Evolutionary conservation across 2,329 filamentous ascomycete genomes (phyloP).

Genomic region (Chrysoporthe puriensis): DNA sequence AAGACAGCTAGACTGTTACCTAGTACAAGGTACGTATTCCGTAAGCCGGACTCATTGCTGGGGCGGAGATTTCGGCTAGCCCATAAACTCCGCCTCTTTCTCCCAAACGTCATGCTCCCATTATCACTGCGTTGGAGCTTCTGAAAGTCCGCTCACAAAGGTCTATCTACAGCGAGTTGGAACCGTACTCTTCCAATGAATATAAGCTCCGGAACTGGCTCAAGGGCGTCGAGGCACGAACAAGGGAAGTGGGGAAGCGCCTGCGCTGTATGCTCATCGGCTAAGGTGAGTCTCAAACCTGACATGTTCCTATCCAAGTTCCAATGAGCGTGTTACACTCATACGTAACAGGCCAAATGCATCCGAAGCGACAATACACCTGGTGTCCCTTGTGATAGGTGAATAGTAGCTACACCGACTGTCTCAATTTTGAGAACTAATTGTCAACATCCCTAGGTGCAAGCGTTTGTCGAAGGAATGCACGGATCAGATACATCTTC

Average conservation of each 20-base stretch:
- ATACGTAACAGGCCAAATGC: conserved; percentile 24
- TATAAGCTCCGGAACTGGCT: not conserved
- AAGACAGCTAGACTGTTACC: not conserved
- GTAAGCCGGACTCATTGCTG: not conserved
- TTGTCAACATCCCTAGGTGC: conserved; percentile 41
- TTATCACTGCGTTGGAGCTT: not conserved
- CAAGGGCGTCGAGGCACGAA: conserved; percentile 8
- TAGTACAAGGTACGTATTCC: too few species aligned
- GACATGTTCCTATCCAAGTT: not conserved
- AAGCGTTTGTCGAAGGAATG: conserved; percentile 54
- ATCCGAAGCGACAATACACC: conserved; percentile 12
- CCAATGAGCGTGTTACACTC: not conserved
- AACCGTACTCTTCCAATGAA: not conserved
- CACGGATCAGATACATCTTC: conserved; percentile 50
- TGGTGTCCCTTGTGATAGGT: conserved; percentile 36
- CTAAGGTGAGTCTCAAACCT: conserved; percentile 19
- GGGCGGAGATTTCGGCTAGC: not conserved
- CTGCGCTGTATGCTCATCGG: conserved; percentile 24
- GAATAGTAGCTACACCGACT: conserved; percentile 2
- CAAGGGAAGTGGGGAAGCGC: conserved; percentile 29
- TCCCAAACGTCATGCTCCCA: not conserved
- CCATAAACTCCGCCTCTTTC: conserved; percentile 2
- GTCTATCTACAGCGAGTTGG: not conserved
- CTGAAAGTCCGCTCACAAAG: conserved; percentile 10
- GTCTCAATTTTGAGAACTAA: not conserved